These are phyloP conservation scores for Pilatotrama ljubarskyi DNA, from an alignment of 768 basidiomycete species.

Conservation along the genomic window DNA sequence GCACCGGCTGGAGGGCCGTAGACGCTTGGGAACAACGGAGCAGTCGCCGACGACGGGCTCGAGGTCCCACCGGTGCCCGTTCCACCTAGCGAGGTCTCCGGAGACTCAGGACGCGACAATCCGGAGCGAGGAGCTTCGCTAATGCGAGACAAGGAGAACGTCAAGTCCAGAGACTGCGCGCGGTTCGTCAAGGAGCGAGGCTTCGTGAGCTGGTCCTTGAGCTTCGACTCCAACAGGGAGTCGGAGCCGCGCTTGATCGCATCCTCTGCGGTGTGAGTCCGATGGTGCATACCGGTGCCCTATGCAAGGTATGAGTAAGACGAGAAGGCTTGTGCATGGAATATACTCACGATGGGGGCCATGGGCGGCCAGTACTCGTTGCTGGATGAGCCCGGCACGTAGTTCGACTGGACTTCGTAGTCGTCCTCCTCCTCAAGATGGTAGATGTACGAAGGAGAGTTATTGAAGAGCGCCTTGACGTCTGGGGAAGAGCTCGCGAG, in stretches of 20 bases:
- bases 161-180: conserved; percentile 88
- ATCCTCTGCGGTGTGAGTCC: conserved; percentile 72
- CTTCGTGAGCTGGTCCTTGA: conserved; percentile 75
- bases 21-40: conserved; percentile 83
- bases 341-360: conserved; percentile 66
- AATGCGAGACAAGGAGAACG: conserved; percentile 80
- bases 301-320: conserved; percentile 26
- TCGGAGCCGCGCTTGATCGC: conserved; percentile 81
- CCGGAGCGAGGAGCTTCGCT: conserved; percentile 61
- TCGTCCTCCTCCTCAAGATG: conserved; percentile 70
- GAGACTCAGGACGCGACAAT: conserved; percentile 73
- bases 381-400: conserved; percentile 48
- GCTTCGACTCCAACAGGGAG: conserved; percentile 78
- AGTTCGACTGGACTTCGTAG: conserved; percentile 53
- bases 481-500: conserved; percentile 90
- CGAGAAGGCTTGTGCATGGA: conserved; percentile 19
- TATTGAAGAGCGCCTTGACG: conserved; percentile 92
- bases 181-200: conserved; percentile 83
- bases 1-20: conserved; percentile 53
- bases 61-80: conserved; percentile 73
- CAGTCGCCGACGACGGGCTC: conserved; percentile 75
- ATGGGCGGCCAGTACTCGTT: conserved; percentile 78
- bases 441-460: conserved; percentile 77
- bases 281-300: conserved; percentile 70
- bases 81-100: conserved; percentile 60